Evolutionary conservation across 2,329 filamentous ascomycete species (phyloP).

Genomic region (Phaeoacremonium minimum): DNA sequence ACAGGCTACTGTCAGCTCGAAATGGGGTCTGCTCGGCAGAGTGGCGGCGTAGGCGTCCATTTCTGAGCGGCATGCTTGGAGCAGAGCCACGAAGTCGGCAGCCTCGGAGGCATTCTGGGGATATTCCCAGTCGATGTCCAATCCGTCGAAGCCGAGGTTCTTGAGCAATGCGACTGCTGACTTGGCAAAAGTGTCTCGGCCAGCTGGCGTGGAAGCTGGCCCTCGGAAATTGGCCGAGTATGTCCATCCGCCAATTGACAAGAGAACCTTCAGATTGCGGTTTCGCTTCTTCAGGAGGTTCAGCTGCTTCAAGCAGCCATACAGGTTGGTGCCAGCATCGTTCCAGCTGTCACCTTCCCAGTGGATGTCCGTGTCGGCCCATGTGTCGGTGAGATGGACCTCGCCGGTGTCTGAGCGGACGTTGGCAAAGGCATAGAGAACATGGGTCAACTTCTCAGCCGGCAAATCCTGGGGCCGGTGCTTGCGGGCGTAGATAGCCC

Average conservation of each 20-base stretch:
- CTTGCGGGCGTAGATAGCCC: constrained; percentile 84
- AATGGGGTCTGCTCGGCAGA: constrained; percentile 42
- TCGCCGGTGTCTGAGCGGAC: constrained; percentile 74
- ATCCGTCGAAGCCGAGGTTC: constrained; percentile 72
- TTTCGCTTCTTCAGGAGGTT: constrained; percentile 78
- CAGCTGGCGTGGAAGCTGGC: constrained; percentile 66
- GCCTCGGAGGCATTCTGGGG: constrained; percentile 52
- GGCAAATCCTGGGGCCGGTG: constrained; percentile 83
- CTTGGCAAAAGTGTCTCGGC: constrained; percentile 68
- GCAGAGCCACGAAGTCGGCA: constrained; percentile 53
- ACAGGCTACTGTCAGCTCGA: constrained; percentile 61
- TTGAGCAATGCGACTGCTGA: constrained; percentile 72
- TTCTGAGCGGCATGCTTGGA: constrained; percentile 49
- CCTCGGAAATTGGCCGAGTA: constrained; percentile 80
- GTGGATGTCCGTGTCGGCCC: constrained; percentile 70
- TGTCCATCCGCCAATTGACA: constrained; percentile 91
- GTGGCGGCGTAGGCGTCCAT: constrained; percentile 52
- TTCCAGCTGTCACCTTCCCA: constrained; percentile 67
- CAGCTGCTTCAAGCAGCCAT: constrained; percentile 85
- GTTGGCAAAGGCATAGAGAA: constrained; percentile 90
- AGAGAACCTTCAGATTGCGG: constrained; percentile 77
- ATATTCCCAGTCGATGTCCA: constrained; percentile 69
- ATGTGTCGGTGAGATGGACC: constrained; percentile 61
- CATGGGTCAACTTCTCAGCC: constrained; percentile 75
- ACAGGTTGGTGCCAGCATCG: constrained; percentile 73